Base-by-base conservation (phyloP, 1,139 yeast species). In the Kodamaea sp. region DNA sequence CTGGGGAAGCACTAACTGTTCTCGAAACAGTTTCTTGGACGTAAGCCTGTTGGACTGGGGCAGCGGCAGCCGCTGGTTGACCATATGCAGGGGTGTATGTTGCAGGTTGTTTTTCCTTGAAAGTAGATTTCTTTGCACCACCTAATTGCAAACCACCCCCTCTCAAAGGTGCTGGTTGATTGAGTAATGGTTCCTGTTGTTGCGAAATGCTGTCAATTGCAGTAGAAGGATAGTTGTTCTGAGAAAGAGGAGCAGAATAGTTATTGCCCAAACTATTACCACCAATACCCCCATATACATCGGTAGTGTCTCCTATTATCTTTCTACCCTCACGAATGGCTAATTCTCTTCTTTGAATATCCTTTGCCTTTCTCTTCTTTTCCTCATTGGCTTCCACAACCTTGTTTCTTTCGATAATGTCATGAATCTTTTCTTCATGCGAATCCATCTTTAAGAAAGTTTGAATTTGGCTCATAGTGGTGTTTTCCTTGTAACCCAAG, bases 391-490 rank as follows among this genome's bases (percentile, higher is more conserved):
- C 98, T 65, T 92, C 98, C 58, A 88, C 73, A 67, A 92, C 98
- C 67, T 92, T 94, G 67, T 92, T 92, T 60, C 95, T 81, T 64
- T 92, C 97, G 55, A 94, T 92, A 58, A 92, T 90, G 62, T 94
- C 97, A 70, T 92, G 97, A 56, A 94, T 90, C 71, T 88, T 90
- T 66, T 94, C 99, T 65, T 94, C 98, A 58, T 92, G 97, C 30
- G 96, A 85, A 65, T 94, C 97, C 98, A 94, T 92, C 60, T 89
- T 94, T 65, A 94, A 73, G 66, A 87, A 92, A 10, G 95, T 86
- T 61, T 80, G 81, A 48, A 94, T 88, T 68, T 92, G 98, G 41
- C 81, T 65, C 50, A 85, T 62, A 1, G 94, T 80, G 51, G 92
- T 70, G 62, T 88, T 86, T 62, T 94, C 99, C 53, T 88, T 81